Conservation (phyloP, 139 green algal genomes). For the Tetradesmus lagerheimii region DNA sequence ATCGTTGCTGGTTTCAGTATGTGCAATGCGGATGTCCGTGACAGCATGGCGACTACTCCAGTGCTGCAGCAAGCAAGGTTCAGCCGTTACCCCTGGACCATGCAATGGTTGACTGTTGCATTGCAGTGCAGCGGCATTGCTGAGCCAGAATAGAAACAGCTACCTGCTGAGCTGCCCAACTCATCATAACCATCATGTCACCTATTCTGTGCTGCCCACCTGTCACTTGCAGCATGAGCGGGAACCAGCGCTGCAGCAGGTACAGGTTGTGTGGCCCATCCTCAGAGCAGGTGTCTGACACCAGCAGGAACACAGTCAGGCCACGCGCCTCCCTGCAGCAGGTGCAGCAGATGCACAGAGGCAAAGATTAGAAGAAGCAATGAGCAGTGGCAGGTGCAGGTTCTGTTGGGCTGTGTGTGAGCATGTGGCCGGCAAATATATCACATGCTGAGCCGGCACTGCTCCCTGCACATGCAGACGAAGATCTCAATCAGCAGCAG, state of each 20-base stretch:
- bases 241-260: conserved; percentile 49
- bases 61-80: no score
- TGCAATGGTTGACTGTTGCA: no score
- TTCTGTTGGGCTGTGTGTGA: no score
- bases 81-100: no score
- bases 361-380: background rate
- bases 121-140: no score
- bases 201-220: background rate
- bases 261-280: conserved; percentile 8
- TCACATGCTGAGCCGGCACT: background rate
- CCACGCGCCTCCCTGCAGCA: background rate
- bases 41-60: no score
- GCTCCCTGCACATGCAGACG: background rate
- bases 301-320: conserved; percentile 7
- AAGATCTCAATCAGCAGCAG: background rate
- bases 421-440: no score
- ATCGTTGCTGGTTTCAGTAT: no score
- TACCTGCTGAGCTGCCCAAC: no score
- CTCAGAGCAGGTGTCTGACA: background rate
- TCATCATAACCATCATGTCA: no score
- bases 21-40: no score
- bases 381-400: background rate
- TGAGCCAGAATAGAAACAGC: no score
- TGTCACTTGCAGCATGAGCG: conserved; percentile 26
- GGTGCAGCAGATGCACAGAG: background rate